A percentile compares a stretch with the other conserved stretches of the same genome.
Conservation (phyloP, 768 basidiomycete genomes). For the Collybia sp. region DNA sequence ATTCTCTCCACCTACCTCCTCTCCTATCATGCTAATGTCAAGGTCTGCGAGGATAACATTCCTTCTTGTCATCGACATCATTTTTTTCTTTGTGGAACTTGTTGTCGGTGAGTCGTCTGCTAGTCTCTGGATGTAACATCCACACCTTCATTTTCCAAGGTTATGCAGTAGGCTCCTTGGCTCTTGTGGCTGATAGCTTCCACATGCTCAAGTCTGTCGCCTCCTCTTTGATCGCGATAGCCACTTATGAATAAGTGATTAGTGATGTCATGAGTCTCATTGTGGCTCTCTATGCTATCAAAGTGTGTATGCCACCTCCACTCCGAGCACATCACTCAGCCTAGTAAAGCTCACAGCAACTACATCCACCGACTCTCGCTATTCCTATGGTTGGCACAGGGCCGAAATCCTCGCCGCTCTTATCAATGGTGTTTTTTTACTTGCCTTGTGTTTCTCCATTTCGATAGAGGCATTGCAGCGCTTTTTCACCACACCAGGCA, state of each 20-base stretch:
- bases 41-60: slow-evolving; percentile 72
- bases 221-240: background rate
- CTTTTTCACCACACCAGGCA: slow-evolving; percentile 83
- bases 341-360: slow-evolving; percentile 55
- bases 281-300: slow-evolving; percentile 94
- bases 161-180: slow-evolving; percentile 93
- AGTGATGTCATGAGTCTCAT: slow-evolving; percentile 96
- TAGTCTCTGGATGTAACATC: too few species aligned
- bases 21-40: slow-evolving; percentile 37
- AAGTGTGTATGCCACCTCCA: slow-evolving; percentile 32
- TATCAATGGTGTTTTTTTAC: slow-evolving; percentile 93
- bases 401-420: slow-evolving; percentile 95
- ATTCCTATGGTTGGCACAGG: slow-evolving; percentile 99
- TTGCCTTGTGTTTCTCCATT: slow-evolving; percentile 96
- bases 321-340: slow-evolving; percentile 5
- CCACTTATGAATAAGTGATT: slow-evolving; percentile 9
- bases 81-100: slow-evolving; percentile 87
- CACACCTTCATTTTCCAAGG: slow-evolving; percentile 39
- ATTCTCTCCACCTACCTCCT: background rate
- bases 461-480: slow-evolving; percentile 87
- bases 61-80: slow-evolving; percentile 76
- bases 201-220: slow-evolving; percentile 93
- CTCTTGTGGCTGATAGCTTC: slow-evolving; percentile 94
- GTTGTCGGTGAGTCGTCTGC: slow-evolving; percentile 52
- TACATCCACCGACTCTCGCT: slow-evolving; percentile 60